phyloP scores from a whole-genome alignment of 2,329 filamentous ascomycete genomes.

The Apiospora phragmitis region DNA sequence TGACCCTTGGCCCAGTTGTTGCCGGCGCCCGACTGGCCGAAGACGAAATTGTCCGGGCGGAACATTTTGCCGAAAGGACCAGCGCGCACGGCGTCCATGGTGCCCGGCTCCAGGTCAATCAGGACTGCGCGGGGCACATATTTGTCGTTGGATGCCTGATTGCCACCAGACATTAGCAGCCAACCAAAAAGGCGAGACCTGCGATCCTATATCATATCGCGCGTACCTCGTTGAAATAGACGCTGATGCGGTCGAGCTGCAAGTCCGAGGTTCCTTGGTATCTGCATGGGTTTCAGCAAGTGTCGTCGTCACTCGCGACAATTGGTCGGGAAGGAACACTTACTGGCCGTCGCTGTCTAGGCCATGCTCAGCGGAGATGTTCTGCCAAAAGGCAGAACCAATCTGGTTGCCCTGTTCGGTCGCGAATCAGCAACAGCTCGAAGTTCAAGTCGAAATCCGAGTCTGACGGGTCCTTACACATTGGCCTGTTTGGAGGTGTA shows the following conservation, averaged over 20 bases:
- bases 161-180: neutral
- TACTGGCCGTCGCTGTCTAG: constrained; percentile 96
- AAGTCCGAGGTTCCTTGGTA: constrained; percentile 98
- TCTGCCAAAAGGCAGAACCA: constrained; percentile 99
- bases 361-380: constrained; percentile 87
- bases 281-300: constrained; percentile 42
- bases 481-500: constrained; percentile 99
- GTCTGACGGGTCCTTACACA: constrained; percentile 67
- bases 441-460: too few species aligned
- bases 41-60: constrained; percentile 99
- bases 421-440: constrained; percentile 2
- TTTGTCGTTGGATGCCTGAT: constrained; percentile 79
- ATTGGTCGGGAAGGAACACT: constrained; percentile 40
- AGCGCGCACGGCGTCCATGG: constrained; percentile 98
- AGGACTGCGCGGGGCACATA: constrained; percentile 98
- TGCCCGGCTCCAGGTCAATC: constrained; percentile 97
- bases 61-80: constrained; percentile 98
- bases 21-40: constrained; percentile 97
- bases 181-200: neutral
- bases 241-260: constrained; percentile 99
- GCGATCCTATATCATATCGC: neutral
- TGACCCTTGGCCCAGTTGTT: constrained; percentile 99
- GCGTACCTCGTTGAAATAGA: constrained; percentile 88
- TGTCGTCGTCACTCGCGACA: constrained; percentile 20
- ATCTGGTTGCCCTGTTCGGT: constrained; percentile 94